These are phyloP conservation scores for Didymosphaeria variabile DNA, from an alignment of 2,329 filamentous ascomycete genomes.

Conservation along the genomic window DNA sequence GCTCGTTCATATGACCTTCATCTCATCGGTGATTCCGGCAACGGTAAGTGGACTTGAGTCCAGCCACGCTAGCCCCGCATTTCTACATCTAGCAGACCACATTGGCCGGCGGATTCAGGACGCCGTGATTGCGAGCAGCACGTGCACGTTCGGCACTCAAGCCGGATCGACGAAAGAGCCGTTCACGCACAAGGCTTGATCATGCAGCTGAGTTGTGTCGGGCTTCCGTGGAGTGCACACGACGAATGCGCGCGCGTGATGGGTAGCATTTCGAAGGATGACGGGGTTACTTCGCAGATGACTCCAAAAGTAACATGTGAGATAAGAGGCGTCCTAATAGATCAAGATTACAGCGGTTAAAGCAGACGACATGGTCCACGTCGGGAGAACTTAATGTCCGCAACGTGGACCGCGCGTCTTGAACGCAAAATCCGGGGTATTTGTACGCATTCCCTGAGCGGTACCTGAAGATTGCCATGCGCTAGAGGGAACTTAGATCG, in stretches of 20 bases:
- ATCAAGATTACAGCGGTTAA: neutral
- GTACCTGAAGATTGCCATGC: conserved; percentile 9
- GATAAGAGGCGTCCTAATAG: neutral
- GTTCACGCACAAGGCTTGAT: conserved; percentile 5
- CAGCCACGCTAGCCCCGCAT: conserved; percentile 7
- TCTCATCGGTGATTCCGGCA: conserved; percentile 7
- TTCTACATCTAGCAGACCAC: neutral
- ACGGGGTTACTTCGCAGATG: conserved; percentile 4
- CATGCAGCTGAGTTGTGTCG: neutral
- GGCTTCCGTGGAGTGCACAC: conserved; percentile 5
- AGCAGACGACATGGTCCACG: neutral
- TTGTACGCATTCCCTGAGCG: neutral
- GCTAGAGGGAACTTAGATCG: neutral
- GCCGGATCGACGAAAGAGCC: conserved; percentile 2
- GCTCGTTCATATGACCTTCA: conserved; percentile 11
- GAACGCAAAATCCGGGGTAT: neutral
- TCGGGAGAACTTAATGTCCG: neutral
- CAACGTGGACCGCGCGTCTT: neutral
- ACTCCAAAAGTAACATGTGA: neutral
- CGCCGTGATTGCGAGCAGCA: neutral
- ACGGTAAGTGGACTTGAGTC: neutral
- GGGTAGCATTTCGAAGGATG: neutral
- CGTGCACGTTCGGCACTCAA: neutral
- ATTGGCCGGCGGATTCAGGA: conserved; percentile 1
- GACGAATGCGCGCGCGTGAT: neutral